Evolutionary conservation across 345 rosid species (phyloP).

Genomic region (Murraya koenigii): DNA sequence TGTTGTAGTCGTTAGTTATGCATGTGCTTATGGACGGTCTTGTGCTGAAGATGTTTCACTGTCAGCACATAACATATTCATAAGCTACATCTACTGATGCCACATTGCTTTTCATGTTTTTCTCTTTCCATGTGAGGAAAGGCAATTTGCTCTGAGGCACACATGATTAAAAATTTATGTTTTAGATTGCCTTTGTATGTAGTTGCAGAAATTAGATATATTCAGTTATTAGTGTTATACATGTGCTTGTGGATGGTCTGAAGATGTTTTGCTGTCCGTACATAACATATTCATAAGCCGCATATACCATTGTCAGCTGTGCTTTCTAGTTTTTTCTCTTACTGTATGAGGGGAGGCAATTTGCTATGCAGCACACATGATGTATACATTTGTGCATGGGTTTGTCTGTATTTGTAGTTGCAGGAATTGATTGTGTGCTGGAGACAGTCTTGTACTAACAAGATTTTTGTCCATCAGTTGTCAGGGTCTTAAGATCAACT

Average conservation of each 20-base stretch:
- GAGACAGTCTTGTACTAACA: conserved; percentile 26
- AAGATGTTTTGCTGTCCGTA: conserved; percentile 23
- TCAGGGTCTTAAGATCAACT: not conserved
- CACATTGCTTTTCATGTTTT: conserved; percentile 8
- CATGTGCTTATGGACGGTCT: conserved; percentile 54
- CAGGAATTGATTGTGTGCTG: not conserved
- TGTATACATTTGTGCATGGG: not conserved
- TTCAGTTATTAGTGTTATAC: not conserved
- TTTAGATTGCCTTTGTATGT: not conserved
- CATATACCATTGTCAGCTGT: conserved; percentile 22
- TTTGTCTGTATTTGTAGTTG: not conserved
- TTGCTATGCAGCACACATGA: conserved; percentile 33
- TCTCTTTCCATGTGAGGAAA: conserved; percentile 3
- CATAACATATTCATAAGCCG: conserved; percentile 58
- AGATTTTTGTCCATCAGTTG: not conserved
- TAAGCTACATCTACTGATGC: conserved; percentile 39
- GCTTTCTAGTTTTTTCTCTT: conserved; percentile 27
- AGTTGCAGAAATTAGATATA: not conserved
- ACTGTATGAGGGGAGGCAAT: conserved; percentile 21
- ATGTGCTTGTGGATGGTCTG: conserved; percentile 48
- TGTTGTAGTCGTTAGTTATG: not conserved
- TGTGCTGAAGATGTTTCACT: conserved; percentile 12
- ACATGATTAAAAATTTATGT: not conserved
- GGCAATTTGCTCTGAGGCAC: not conserved
- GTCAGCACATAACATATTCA: conserved; percentile 46